These are phyloP conservation scores for Selaginella tamariscina DNA, from an alignment of 75 land plant genomes.

Conservation along the genomic window DNA sequence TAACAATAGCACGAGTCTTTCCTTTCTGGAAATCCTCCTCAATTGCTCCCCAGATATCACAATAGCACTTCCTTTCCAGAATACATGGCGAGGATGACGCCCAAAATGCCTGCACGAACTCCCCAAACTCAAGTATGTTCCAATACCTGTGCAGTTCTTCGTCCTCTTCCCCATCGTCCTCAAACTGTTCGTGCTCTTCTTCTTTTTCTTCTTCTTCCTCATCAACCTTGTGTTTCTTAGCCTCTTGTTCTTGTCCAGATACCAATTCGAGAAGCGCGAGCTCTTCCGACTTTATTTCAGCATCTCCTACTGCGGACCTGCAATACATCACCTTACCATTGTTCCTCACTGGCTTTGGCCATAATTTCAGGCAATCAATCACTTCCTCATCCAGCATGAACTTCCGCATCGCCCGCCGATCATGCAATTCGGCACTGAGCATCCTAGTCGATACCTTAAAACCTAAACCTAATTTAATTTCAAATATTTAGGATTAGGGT, in stretches of 20 bases:
- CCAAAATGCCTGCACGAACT: slow-evolving; percentile 3
- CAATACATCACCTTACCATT: slow-evolving; percentile 76
- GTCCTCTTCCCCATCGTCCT: not conserved
- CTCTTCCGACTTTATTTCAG: slow-evolving; percentile 36
- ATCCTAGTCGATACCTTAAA: no score
- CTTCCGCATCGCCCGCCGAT: not conserved
- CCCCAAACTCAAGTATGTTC: slow-evolving; percentile 1
- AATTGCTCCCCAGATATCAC: not conserved
- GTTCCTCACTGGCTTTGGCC: slow-evolving; percentile 56
- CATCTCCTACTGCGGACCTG: slow-evolving; percentile 94
- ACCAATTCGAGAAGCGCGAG: not conserved
- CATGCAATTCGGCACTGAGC: not conserved
- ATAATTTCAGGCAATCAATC: slow-evolving; percentile 35
- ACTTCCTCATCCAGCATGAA: not conserved
- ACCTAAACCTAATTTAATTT: no score
- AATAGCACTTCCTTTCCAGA: not conserved
- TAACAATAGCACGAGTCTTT: not conserved
- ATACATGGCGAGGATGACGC: not conserved
- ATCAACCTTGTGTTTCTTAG: not conserved
- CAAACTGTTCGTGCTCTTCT: not conserved
- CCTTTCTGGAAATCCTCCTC: not conserved
- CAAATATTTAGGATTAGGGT: no score
- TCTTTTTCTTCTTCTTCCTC: not conserved
- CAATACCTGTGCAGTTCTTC: not conserved
- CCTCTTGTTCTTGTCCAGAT: not conserved